A percentile compares a stretch with the other conserved stretches of the same genome.
phyloP scores from a whole-genome alignment of 257 asterid genomes.

The Penstemon newberryi region DNA sequence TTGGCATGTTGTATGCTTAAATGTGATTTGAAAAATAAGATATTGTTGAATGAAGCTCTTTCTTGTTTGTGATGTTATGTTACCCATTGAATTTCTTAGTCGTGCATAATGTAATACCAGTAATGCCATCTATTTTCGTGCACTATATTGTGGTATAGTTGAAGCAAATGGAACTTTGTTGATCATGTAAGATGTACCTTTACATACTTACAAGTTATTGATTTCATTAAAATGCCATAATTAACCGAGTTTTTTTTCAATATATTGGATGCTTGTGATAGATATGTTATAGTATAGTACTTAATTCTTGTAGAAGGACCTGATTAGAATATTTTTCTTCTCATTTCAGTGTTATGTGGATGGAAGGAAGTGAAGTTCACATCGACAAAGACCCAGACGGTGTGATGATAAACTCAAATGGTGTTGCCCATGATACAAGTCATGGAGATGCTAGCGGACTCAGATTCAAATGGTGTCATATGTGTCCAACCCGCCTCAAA shows the following conservation, averaged over 20 bases:
- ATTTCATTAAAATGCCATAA: neutral
- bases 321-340: neutral
- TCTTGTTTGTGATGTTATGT: neutral
- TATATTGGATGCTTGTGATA: neutral
- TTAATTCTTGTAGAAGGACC: conserved; percentile 8
- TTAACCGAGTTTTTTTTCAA: neutral
- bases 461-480: no score
- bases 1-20: no score
- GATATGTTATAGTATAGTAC: neutral
- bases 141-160: neutral
- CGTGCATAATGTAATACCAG: neutral
- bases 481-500: no score
- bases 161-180: neutral
- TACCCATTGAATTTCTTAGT: conserved; percentile 2
- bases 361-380: conserved; percentile 58
- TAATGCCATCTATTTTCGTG: neutral
- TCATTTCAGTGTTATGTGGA: conserved; percentile 57
- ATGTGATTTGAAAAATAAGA: no score
- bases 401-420: conserved; percentile 43
- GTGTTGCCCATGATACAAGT: conserved; percentile 35
- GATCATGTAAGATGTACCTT: neutral
- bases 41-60: neutral
- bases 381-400: conserved; percentile 71
- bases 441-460: conserved; percentile 11
- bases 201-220: neutral